These are phyloP conservation scores for Fraxinus greggii DNA, from an alignment of 305 asterid species.

Conservation along the genomic window DNA sequence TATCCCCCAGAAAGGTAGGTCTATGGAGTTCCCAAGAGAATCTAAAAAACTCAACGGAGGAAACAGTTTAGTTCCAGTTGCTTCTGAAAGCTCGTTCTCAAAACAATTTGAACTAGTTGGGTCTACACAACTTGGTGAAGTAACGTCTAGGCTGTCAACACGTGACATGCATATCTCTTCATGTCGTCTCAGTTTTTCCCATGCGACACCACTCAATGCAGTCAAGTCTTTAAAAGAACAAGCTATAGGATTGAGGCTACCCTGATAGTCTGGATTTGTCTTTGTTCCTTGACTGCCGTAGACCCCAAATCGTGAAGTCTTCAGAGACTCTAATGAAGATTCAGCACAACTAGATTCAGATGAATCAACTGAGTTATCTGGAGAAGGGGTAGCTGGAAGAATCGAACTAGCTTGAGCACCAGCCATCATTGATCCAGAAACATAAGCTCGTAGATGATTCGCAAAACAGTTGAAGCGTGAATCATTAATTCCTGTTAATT, in stretches of 20 bases:
- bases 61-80: conserved; percentile 22
- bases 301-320: conserved; percentile 41
- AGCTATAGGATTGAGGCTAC: conserved; percentile 56
- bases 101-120: conserved; percentile 33
- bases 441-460: conserved; percentile 74
- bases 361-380: conserved; percentile 38
- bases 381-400: conserved; percentile 28
- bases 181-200: conserved; percentile 51
- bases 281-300: conserved; percentile 44
- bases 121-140: conserved; percentile 28
- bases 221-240: conserved; percentile 49
- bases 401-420: conserved; percentile 32
- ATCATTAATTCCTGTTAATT: conserved; percentile 76
- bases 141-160: conserved; percentile 33
- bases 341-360: conserved; percentile 39
- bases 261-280: conserved; percentile 43
- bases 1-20: conserved; percentile 35
- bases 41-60: conserved; percentile 40
- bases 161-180: conserved; percentile 40
- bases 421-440: conserved; percentile 54
- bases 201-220: conserved; percentile 39
- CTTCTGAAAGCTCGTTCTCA: conserved; percentile 38
- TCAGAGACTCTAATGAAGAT: conserved; percentile 42
- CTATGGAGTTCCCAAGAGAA: conserved; percentile 28
- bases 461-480: conserved; percentile 76